Conservation (phyloP, 441 rosid genomes). For the Euphorbia schlechtendalii region DNA sequence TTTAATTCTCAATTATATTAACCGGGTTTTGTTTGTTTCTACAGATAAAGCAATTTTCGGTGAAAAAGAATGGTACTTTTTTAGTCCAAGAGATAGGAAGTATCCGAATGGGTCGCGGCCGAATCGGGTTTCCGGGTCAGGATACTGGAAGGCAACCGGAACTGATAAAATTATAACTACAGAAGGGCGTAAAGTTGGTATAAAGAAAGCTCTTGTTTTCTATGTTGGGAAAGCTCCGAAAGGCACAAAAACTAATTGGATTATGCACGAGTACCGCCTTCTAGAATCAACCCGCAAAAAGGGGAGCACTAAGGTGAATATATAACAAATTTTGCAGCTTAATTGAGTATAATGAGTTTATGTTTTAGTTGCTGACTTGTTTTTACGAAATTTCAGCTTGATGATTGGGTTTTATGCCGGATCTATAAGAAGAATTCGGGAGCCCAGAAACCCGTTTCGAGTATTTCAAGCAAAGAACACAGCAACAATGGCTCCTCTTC, state of each 20-base stretch:
- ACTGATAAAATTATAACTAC: constrained; percentile 72
- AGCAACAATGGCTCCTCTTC: constrained; percentile 59
- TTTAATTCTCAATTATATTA: background rate
- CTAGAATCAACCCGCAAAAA: constrained; percentile 37
- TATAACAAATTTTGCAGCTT: background rate
- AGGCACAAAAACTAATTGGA: constrained; percentile 97
- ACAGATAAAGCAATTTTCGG: constrained; percentile 86
- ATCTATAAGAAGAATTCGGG: constrained; percentile 81
- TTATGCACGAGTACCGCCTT: constrained; percentile 94
- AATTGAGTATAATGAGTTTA: background rate
- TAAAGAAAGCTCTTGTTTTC: constrained; percentile 89
- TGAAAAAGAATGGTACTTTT: constrained; percentile 95
- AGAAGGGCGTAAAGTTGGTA: constrained; percentile 76
- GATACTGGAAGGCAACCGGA: constrained; percentile 98
- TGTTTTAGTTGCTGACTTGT: background rate
- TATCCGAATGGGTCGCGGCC: constrained; percentile 97
- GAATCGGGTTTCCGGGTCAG: constrained; percentile 85
- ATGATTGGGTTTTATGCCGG: constrained; percentile 95
- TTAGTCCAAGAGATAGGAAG: constrained; percentile 85
- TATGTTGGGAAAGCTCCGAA: constrained; percentile 89
- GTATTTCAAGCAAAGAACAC: constrained; percentile 41
- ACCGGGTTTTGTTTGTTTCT: constrained; percentile 1
- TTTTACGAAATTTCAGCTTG: constrained; percentile 39
- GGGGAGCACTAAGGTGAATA: constrained; percentile 65
- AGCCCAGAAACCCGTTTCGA: constrained; percentile 37